phyloP scores from a whole-genome alignment of 2,329 filamentous ascomycete species.

The Cladophialophora psammophila region DNA sequence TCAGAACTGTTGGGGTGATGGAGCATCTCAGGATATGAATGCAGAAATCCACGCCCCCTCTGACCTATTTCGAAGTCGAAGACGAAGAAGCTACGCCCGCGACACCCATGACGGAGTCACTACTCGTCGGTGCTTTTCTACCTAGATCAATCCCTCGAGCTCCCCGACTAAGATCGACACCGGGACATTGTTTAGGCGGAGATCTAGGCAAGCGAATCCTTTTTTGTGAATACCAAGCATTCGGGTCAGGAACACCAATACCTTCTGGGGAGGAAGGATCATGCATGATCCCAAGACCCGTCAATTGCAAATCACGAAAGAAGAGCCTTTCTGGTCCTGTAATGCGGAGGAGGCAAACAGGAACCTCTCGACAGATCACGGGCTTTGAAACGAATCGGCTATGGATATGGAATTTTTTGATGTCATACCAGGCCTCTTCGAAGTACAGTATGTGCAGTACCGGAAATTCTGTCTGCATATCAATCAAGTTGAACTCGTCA shows the following conservation, averaged over 20 bases:
- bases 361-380: background rate
- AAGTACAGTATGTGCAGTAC: constrained; percentile 33
- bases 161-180: background rate
- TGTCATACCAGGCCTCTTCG: constrained; percentile 9
- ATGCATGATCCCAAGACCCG: constrained; percentile 2
- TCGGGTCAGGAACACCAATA: constrained; percentile 20
- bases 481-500: constrained; percentile 15
- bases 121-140: background rate
- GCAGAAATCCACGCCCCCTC: background rate
- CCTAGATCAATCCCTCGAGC: constrained; percentile 1
- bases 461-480: constrained; percentile 26
- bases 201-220: background rate
- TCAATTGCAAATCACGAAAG: constrained; percentile 3
- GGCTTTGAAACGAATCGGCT: constrained; percentile 7
- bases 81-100: background rate
- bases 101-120: background rate
- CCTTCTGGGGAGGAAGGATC: background rate
- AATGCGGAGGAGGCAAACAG: background rate
- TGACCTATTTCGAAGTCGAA: background rate
- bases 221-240: constrained; percentile 6
- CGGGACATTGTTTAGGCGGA: constrained; percentile 28
- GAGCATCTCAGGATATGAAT: background rate
- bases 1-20: background rate
- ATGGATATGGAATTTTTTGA: constrained; percentile 22
- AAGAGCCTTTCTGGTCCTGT: background rate